Evolutionary conservation across 257 asterid species (phyloP), one percentile per base, ranked within the genome.

Genomic region (Solanum sparsipilum): DNA sequence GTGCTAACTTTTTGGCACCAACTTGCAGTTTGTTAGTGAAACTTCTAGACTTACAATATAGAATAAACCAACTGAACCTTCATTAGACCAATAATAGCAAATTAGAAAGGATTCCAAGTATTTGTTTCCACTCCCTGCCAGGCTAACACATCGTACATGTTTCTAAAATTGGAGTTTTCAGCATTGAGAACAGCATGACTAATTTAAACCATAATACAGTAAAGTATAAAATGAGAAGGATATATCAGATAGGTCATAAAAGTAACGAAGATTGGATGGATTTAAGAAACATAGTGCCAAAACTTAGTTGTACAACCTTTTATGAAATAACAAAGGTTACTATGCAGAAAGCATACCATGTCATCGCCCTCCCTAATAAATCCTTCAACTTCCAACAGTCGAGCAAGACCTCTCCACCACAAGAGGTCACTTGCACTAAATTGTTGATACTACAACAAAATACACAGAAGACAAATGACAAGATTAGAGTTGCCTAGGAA

Each of bases 351-450:
- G 87, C 89, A 41, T 94, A 95, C 98, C 98, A 79, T 92, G 88
- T 72, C 93, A 90, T 92, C 94, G 76, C 92, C 93, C 73, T 95
- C 98, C 84, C 88, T 89, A 75, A 95, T 93, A 84, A 90, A 87
- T 75, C 94, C 95, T 91, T 92, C 92, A 84, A 92, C 94, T 91
- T 93, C 93, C 90, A 94, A 89, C 84, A 95, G 38, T 88, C 98
- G 97, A 87, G 93, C 92, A 87, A 95, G 95, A 87, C 97, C 95
- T 68, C 90, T 93, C 98, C 98, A 95, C 98, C 98, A 94, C 83
- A 89, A 75, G 89, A 93, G 87, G 88, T 95, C 97, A 91, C 92
- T 93, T 31, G 93, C 86, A 86, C 91, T 90, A 90, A 92, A 95
- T 71, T 88, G 91, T 39, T 74, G 92, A 89, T 92, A 89, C 98